phyloP scores from a whole-genome alignment of 495 filamentous ascomycete species.

The Apodospora peruviana region DNA sequence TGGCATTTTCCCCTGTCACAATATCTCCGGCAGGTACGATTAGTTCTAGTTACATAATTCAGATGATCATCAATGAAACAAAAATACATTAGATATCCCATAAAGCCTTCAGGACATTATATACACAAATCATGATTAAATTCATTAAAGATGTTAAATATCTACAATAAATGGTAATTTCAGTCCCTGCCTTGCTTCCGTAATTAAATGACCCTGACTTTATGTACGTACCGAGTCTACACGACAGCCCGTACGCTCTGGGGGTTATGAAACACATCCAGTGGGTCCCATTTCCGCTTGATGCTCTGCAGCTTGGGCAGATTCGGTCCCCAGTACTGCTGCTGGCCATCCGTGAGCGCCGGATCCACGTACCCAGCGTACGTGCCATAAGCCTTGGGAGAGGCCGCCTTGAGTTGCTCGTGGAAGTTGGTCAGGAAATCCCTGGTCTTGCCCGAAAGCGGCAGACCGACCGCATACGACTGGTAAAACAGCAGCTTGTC shows the following conservation, averaged over 20 bases:
- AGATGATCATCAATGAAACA: background rate
- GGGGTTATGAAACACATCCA: constrained; percentile 57
- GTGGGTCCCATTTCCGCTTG: constrained; percentile 52
- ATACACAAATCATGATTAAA: background rate
- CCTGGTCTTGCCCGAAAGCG: constrained; percentile 33
- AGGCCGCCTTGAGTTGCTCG: constrained; percentile 21
- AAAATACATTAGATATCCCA: no score
- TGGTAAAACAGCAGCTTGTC: constrained; percentile 55
- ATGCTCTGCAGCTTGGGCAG: constrained; percentile 41
- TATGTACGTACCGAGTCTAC: background rate
- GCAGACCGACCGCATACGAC: constrained; percentile 50
- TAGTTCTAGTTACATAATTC: no score
- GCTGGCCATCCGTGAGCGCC: constrained; percentile 40
- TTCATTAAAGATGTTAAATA: background rate
- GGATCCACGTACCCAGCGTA: constrained; percentile 76
- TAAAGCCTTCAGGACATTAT: no score
- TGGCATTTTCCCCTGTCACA: no score
- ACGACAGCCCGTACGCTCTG: constrained; percentile 43
- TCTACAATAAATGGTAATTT: no score
- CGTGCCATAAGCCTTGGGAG: constrained; percentile 35
- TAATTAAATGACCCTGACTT: background rate
- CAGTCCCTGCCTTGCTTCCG: no score
- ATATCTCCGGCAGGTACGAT: no score
- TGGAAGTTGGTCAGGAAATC: constrained; percentile 48
- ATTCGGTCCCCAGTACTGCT: constrained; percentile 53